Conservation (phyloP, 768 basidiomycete genomes). For the Russula virescens region DNA sequence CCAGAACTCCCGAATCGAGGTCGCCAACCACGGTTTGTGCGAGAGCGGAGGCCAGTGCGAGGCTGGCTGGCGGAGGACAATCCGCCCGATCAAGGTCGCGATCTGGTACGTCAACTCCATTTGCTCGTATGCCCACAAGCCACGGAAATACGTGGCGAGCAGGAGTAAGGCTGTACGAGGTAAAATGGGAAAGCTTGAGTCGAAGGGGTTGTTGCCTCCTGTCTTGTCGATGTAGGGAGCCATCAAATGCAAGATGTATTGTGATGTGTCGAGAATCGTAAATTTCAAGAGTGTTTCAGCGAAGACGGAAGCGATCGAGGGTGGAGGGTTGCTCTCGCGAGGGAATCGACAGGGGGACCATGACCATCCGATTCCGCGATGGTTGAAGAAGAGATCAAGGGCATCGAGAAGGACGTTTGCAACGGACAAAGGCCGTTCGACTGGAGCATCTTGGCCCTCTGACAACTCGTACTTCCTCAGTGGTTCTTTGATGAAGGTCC, state of each 20-base stretch:
- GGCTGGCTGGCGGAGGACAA: slow-evolving; percentile 30
- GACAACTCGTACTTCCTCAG: not conserved
- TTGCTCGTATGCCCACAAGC: slow-evolving; percentile 10
- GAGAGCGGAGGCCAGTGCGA: slow-evolving; percentile 33
- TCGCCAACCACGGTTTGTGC: slow-evolving; percentile 33
- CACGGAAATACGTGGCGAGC: not conserved
- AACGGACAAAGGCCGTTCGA: slow-evolving; percentile 7
- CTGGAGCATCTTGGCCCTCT: not conserved
- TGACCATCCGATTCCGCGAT: slow-evolving; percentile 17
- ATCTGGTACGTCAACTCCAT: slow-evolving; percentile 26
- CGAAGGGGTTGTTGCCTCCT: slow-evolving; percentile 2
- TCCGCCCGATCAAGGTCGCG: slow-evolving; percentile 26
- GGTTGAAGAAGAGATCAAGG: slow-evolving; percentile 14
- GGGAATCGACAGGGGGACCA: slow-evolving; percentile 13
- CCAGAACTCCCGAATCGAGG: slow-evolving; percentile 38
- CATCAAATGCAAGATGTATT: not conserved
- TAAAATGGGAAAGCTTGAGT: not conserved
- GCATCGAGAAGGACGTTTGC: slow-evolving; percentile 15
- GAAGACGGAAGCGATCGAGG: not conserved
- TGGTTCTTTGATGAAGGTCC: slow-evolving; percentile 10
- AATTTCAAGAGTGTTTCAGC: not conserved
- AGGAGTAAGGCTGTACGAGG: not conserved
- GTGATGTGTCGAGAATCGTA: slow-evolving; percentile 1
- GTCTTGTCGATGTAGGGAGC: not conserved
- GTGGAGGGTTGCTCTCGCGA: not conserved